Evolutionary conservation across 768 basidiomycete species (phyloP), one percentile per base, ranked within the genome.

Genomic region (Pluteus cervinus): DNA sequence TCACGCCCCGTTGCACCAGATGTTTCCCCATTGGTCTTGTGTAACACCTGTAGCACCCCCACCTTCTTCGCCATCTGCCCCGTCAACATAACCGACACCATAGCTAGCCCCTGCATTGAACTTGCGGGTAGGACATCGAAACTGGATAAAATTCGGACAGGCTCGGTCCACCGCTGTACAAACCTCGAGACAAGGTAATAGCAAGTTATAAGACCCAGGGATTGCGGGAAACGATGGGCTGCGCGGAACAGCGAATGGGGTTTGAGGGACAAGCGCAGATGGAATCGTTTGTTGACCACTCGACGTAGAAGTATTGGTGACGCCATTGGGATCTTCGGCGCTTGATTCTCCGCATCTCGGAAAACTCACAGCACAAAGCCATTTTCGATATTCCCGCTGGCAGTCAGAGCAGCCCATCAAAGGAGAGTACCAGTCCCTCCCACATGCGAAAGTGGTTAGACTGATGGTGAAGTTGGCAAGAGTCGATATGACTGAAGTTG

Each of bases 171-270:
- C 77, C 1, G 73, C 68, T 12, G 75, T 69, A 59, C 90, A 93
- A 21, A 73, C 75, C 60, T 89, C 90, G 7, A 88, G 59, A 53
- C 88, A 91, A 3, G 90, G 88, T 23, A 86, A 61, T 11, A 92
- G 60, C 52, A 73, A 68, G n/a, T 57, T 62, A 58, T 86, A 88
- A 2, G 63, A 37, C 14, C 52, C 56, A 2, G 52, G 47, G 45
- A 70, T 57, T 9, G 65, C 37, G n/a, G 78, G 71, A 29, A 80
- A 60, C 37, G 55, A 61, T 2, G 63, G 50, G 44, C 75, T 78
- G 10, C 81, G 65, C 14, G 68, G 55, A 0, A 74, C 63, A 3
- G 68, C 47, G n/a, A n/a, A n/a, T n/a, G n/a, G n/a, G n/a, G n/a
- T n/a, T 29, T 68, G 62, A 2, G 63, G 53, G n/a, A 58, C 44